Base-by-base conservation (phyloP, 1,139 yeast genomes). In the Insectozyma bohioensis region DNA sequence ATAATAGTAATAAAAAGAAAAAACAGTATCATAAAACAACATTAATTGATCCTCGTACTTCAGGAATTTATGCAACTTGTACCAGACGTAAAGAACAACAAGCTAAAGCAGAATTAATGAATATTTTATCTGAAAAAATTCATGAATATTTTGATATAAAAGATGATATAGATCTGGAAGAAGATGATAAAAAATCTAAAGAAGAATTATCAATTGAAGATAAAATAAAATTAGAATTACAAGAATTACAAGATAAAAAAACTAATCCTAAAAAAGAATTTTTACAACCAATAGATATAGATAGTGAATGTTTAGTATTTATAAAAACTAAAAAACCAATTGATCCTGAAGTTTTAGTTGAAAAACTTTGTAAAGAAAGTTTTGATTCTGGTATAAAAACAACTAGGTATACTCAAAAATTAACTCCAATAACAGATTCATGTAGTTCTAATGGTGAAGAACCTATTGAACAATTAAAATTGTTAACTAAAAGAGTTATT, bases 21-120 rank as follows among this genome's bases (percentile, higher is more conserved):
- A 14, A 18, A 15, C 3, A 5, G 15, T 8, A 8, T 17, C 3
- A 72, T 54, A 74, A 70, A 46, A 52, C 78, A 3, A 38, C 29
- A 12, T 63, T 77, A 37, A 54, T 80, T 14, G 96, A 87, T 49
- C 95, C 96, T 0, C 80, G 80, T 31, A 83, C 95, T 42, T 64
- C 82, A 28, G 96, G 97, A 1, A 67, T 86, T 2, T 92, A 82
- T 58, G 95, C 88, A 14, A 85, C 96, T 0, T 86, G 97, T 56
- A 72, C 77, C 31, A 69, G 95, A 47, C 83, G 85, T 27, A 78
- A 81, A 44, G 96, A 90, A 57, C 70, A 73, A 38, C 78, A 75
- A 36, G 85, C 95, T 47, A 75, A 81, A 13, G 76, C 78, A 39
- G 97, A 90, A 56, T 63, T 90, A 48, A 69, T 77, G 47, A 61